These are phyloP conservation scores for Pythium folliculosum DNA, from an alignment of 352 stramenopile genomes.

Conservation along the genomic window DNA sequence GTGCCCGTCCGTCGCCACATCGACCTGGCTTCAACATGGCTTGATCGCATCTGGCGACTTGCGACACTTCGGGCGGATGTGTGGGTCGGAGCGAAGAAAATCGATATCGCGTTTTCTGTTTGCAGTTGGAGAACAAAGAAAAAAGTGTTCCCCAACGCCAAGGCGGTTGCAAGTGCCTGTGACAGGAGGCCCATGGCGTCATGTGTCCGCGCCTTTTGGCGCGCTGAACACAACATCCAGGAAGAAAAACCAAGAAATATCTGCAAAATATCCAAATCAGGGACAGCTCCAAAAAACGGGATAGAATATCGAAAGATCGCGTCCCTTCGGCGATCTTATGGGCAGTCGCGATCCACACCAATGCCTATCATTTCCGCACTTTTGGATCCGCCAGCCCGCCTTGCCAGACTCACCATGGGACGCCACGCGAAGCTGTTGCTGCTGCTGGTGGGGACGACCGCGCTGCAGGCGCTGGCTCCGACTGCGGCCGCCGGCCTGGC, in stretches of 20 bases:
- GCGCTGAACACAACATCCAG: not conserved
- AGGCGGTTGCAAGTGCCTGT: not conserved
- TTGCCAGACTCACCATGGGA: not conserved
- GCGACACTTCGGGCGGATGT: not conserved
- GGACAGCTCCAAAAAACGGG: conserved; percentile 4
- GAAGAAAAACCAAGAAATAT: not conserved
- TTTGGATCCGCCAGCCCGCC: not conserved
- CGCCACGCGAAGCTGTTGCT: not conserved
- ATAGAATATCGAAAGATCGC: conserved; percentile 25
- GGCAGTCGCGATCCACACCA: too few species aligned
- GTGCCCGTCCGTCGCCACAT: not conserved
- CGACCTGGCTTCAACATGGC: not conserved
- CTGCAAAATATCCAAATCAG: not conserved
- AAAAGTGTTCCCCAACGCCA: not conserved
- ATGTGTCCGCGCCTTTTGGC: conserved; percentile 1
- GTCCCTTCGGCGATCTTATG: conserved; percentile 5
- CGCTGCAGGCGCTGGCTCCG: not conserved
- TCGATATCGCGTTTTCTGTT: not conserved
- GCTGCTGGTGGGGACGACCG: not conserved
- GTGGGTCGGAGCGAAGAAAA: not conserved
- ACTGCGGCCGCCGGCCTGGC: not conserved
- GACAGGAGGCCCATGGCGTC: not conserved
- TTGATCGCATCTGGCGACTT: not conserved
- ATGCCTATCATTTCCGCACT: not conserved
- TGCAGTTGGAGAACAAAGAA: not conserved